These are phyloP conservation scores for Coemansia sp. DNA, from an alignment of 192 early-diverging fungal species.

Conservation along the genomic window DNA sequence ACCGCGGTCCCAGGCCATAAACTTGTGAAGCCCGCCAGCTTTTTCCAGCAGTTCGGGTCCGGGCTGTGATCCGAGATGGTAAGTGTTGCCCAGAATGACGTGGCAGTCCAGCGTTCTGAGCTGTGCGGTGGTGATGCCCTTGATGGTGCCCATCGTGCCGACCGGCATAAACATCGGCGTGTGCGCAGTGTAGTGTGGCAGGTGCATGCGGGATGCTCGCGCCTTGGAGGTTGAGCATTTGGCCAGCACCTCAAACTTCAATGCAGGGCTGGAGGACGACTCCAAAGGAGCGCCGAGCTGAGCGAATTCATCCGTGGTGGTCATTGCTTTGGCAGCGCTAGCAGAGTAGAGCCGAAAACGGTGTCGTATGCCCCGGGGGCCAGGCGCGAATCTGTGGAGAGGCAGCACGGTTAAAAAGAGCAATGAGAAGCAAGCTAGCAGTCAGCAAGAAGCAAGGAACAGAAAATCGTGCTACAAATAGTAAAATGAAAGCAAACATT, in stretches of 20 bases:
- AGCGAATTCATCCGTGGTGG: conserved; percentile 25
- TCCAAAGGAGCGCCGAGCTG: conserved; percentile 36
- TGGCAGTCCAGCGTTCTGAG: conserved; percentile 74
- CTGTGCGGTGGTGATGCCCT: conserved; percentile 78
- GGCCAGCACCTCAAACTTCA: conserved; percentile 71
- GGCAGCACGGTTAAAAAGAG: neutral
- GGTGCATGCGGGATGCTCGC: conserved; percentile 65
- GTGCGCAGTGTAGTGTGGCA: conserved; percentile 80
- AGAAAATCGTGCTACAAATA: neutral
- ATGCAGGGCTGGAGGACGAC: conserved; percentile 57
- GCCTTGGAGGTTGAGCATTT: conserved; percentile 83
- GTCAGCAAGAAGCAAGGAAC: neutral
- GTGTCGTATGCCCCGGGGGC: conserved; percentile 8
- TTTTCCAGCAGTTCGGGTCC: conserved; percentile 74
- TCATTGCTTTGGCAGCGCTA: conserved; percentile 1
- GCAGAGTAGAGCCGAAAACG: conserved; percentile 5
- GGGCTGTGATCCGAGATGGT: conserved; percentile 73
- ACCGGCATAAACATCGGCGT: conserved; percentile 91
- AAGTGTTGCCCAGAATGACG: conserved; percentile 86
- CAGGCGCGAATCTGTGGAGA: conserved; percentile 2
- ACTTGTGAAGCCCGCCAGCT: conserved; percentile 74
- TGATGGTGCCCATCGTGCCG: conserved; percentile 81
- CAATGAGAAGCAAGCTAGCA: neutral
- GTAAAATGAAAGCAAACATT: neutral
- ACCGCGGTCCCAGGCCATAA: conserved; percentile 80